A percentile compares a stretch with the other conserved stretches of the same genome.
These are phyloP conservation scores for Durusdinium trenchii DNA, from an alignment of 73 alveolate genomes.

Conservation along the genomic window DNA sequence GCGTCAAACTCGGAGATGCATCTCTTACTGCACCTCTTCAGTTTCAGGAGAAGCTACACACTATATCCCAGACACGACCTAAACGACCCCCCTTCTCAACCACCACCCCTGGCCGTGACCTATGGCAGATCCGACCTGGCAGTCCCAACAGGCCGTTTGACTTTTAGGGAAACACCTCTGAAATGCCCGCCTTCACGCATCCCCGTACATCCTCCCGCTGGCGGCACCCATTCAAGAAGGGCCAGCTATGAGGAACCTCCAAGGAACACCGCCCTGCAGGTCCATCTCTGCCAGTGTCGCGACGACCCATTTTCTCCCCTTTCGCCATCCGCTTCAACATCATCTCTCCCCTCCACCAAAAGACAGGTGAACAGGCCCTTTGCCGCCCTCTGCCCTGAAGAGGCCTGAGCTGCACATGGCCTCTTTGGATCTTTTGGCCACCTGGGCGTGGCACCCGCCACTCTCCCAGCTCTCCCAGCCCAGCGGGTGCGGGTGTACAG, in stretches of 20 bases:
- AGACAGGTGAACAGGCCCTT: neutral
- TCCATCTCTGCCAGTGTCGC: neutral
- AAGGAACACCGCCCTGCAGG: neutral
- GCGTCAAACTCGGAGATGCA: too few species aligned
- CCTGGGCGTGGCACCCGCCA: too few species aligned
- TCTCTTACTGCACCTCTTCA: too few species aligned
- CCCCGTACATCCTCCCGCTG: too few species aligned
- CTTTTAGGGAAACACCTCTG: too few species aligned
- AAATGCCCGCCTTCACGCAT: too few species aligned
- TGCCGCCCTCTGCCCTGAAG: neutral
- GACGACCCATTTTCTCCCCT: neutral
- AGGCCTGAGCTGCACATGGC: neutral
- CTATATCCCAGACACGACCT: too few species aligned
- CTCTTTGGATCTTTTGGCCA: neutral
- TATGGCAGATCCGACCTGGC: too few species aligned
- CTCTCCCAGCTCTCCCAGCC: neutral
- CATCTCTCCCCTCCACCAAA: neutral
- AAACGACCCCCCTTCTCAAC: too few species aligned
- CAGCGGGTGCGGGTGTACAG: neutral
- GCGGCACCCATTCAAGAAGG: neutral
- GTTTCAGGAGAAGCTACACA: too few species aligned
- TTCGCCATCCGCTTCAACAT: neutral
- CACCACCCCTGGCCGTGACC: too few species aligned
- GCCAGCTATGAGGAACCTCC: neutral
- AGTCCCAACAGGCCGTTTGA: too few species aligned